A percentile compares a stretch with the other conserved stretches of the same genome.
Evolutionary conservation across 164 flowering plant species (phyloP).

Genomic region (Brasenia schreberi): DNA sequence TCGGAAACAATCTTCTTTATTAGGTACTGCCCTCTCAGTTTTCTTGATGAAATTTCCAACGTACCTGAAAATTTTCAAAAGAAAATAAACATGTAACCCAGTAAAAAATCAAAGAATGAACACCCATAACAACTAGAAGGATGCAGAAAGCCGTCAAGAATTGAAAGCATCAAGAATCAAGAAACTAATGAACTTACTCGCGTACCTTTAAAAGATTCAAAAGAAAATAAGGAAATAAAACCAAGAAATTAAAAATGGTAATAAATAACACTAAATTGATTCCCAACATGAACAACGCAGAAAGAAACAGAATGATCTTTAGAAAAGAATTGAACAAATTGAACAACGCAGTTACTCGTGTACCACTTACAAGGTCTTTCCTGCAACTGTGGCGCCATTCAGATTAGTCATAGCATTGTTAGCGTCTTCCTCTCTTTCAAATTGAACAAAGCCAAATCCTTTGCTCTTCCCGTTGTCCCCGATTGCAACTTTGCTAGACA

Average conservation of each 20-base stretch:
- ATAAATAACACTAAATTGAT: no score
- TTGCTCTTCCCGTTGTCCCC: conserved; percentile 74
- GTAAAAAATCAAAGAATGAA: no score
- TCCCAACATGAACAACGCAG: no score
- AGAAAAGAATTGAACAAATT: no score
- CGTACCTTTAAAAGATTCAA: no score
- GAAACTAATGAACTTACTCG: background rate
- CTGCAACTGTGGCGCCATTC: conserved; percentile 39
- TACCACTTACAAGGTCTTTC: conserved; percentile 2
- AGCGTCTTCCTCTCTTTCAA: conserved; percentile 63
- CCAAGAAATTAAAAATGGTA: no score
- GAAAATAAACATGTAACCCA: background rate
- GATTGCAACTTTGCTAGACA: conserved; percentile 68
- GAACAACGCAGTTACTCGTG: no score
- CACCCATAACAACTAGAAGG: no score
- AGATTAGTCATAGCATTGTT: conserved; percentile 48
- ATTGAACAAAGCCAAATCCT: conserved; percentile 88
- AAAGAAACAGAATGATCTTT: no score
- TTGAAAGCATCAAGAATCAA: background rate
- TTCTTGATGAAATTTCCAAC: conserved; percentile 53
- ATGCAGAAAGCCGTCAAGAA: background rate
- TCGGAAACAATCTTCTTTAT: conserved; percentile 47
- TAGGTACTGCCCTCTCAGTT: conserved; percentile 42
- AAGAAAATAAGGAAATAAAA: no score
- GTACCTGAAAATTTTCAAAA: conserved; percentile 26